phyloP scores from a whole-genome alignment of 768 basidiomycete genomes.

The Austroboletus eburneus region DNA sequence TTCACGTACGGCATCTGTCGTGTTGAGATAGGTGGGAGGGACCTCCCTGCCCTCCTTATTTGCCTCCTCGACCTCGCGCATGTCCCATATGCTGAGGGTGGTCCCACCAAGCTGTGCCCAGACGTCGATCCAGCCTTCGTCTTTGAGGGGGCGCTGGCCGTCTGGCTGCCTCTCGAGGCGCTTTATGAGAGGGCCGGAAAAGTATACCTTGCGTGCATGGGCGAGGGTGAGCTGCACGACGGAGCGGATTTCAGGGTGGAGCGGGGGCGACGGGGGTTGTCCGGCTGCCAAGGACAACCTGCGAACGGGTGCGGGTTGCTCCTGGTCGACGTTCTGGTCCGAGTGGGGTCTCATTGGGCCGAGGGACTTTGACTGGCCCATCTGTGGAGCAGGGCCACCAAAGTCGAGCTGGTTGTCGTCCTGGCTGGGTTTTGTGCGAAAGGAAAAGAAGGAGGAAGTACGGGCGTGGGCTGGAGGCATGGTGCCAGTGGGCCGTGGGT shows the following conservation, averaged over 20 bases:
- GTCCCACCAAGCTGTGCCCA: conserved; percentile 91
- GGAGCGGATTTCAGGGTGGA: conserved; percentile 82
- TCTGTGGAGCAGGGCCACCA: conserved; percentile 24
- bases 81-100: conserved; percentile 88
- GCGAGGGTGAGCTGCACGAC: conserved; percentile 69
- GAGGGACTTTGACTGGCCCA: conserved; percentile 32
- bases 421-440: conserved; percentile 45
- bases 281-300: conserved; percentile 15
- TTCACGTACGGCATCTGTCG: conserved; percentile 77
- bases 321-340: conserved; percentile 23
- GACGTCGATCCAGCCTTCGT: conserved; percentile 79
- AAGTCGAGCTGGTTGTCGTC: conserved; percentile 13
- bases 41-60: conserved; percentile 76
- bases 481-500: conserved; percentile 27
- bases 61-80: conserved; percentile 82
- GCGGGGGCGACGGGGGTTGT: conserved; percentile 33
- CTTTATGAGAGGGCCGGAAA: conserved; percentile 78
- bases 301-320: conserved; percentile 15
- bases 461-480: conserved; percentile 41
- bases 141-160: conserved; percentile 63
- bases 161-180: conserved; percentile 74
- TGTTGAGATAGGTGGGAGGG: conserved; percentile 82
- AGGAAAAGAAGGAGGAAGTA: conserved; percentile 64
- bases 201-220: conserved; percentile 83
- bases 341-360: conserved; percentile 23